Evolutionary conservation across 495 filamentous ascomycete genomes (phyloP).

Genomic region (Bacidia rubella): DNA sequence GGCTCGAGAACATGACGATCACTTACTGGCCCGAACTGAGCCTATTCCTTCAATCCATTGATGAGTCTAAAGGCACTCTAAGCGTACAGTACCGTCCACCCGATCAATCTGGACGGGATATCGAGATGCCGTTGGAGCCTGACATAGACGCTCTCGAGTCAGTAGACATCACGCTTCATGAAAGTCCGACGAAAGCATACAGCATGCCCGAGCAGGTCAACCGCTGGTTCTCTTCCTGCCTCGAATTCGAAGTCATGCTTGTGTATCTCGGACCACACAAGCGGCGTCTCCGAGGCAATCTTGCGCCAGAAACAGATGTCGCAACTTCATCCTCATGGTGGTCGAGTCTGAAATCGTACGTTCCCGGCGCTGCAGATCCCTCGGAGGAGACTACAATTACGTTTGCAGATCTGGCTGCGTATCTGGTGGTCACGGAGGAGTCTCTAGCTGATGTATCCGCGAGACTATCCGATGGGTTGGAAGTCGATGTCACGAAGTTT

Average conservation of each 20-base stretch:
- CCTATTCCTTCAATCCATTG: conserved; percentile 51
- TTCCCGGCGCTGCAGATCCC: conserved; percentile 17
- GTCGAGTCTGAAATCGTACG: conserved; percentile 27
- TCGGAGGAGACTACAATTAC: conserved; percentile 36
- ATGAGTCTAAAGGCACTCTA: conserved; percentile 19
- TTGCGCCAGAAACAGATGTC: conserved; percentile 19
- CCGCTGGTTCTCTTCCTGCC: conserved; percentile 58
- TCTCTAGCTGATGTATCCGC: conserved; percentile 53
- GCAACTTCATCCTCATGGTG: conserved; percentile 28
- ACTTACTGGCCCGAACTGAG: conserved; percentile 47
- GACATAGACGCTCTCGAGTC: conserved; percentile 33
- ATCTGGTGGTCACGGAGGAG: conserved; percentile 55
- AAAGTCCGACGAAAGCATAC: conserved; percentile 48
- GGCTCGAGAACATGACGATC: conserved; percentile 55
- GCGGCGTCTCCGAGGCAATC: conserved; percentile 50
- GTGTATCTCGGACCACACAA: conserved; percentile 54
- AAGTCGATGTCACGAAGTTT: conserved; percentile 69
- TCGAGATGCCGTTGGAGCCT: conserved; percentile 50
- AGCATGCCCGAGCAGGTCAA: conserved; percentile 54
- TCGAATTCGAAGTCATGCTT: conserved; percentile 53
- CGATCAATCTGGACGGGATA: conserved; percentile 16
- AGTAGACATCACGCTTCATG: conserved; percentile 47
- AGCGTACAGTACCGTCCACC: conserved; percentile 37
- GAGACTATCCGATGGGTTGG: conserved; percentile 39
- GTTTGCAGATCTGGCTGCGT: conserved; percentile 72